Evolutionary conservation across 2,329 filamentous ascomycete genomes (phyloP).

Genomic region (Alternaria alternata): DNA sequence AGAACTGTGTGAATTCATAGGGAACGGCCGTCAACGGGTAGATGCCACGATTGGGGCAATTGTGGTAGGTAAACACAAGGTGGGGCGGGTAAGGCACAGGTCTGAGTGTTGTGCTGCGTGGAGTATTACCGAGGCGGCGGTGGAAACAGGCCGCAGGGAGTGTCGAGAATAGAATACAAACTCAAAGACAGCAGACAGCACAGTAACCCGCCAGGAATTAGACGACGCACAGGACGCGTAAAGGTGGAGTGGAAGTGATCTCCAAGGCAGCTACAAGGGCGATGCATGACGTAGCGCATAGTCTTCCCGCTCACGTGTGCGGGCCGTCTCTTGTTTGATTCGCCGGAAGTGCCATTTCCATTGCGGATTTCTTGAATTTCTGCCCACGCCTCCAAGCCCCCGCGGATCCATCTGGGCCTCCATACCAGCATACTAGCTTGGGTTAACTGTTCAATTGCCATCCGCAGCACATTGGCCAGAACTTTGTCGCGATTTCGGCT

Average conservation of each 20-base stretch:
- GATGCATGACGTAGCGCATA: constrained; percentile 48
- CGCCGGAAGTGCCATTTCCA: constrained; percentile 25
- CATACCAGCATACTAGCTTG: not conserved
- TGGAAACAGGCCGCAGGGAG: constrained; percentile 25
- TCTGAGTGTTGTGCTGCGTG: constrained; percentile 29
- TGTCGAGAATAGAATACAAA: constrained; percentile 31
- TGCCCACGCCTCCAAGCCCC: constrained; percentile 11
- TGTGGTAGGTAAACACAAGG: constrained; percentile 38
- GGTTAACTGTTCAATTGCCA: too few relatives aligned
- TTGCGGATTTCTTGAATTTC: constrained; percentile 23
- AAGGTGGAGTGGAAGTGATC: constrained; percentile 35
- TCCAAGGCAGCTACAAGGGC: constrained; percentile 44
- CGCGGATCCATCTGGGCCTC: constrained; percentile 4
- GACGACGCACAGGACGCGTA: constrained; percentile 33
- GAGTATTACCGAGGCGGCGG: constrained; percentile 23
- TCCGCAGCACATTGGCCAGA: not conserved
- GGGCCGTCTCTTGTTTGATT: constrained; percentile 34
- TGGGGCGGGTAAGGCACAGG: constrained; percentile 26
- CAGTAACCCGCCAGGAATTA: constrained; percentile 24
- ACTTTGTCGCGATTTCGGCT: not conserved
- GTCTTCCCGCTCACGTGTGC: constrained; percentile 36
- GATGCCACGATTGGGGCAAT: constrained; percentile 31
- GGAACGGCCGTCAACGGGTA: constrained; percentile 28
- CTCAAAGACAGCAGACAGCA: constrained; percentile 25
- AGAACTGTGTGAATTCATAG: constrained; percentile 44